Conservation (phyloP, 805 yeast genomes). For the Soucietia sequanensis region DNA sequence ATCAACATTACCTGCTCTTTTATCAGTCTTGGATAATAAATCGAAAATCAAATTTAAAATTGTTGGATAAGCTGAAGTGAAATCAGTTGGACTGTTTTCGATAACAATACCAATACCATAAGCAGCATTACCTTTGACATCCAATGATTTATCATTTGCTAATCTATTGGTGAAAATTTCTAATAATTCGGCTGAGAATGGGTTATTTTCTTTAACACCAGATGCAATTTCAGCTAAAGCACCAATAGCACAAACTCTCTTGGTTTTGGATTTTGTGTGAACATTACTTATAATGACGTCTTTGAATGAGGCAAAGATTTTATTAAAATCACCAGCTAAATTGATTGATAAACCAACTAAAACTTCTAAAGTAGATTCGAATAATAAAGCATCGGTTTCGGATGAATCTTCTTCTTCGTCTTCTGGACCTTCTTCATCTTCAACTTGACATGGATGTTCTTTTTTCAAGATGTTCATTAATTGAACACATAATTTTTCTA, state of each 20-base stretch:
- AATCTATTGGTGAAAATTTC: constrained; percentile 68
- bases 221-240: constrained; percentile 85
- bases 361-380: constrained; percentile 84
- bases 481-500: constrained; percentile 70
- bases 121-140: constrained; percentile 93
- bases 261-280: constrained; percentile 59
- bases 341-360: constrained; percentile 72
- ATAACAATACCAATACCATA: constrained; percentile 87
- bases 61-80: constrained; percentile 61
- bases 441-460: constrained; percentile 79
- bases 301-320: constrained; percentile 71
- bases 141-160: constrained; percentile 73
- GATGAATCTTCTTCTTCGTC: constrained; percentile 52
- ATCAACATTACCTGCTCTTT: constrained; percentile 47
- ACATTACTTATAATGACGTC: constrained; percentile 57
- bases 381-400: constrained; percentile 60
- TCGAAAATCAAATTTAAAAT: constrained; percentile 75
- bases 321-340: constrained; percentile 75
- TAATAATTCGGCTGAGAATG: constrained; percentile 67
- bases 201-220: constrained; percentile 66
- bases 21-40: constrained; percentile 67
- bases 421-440: constrained; percentile 65
- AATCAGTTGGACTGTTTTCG: constrained; percentile 54
- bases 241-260: constrained; percentile 84
- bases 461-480: constrained; percentile 73